phyloP scores from a whole-genome alignment of 2,329 filamentous ascomycete species.

The Ophioceras dolichostomum region DNA sequence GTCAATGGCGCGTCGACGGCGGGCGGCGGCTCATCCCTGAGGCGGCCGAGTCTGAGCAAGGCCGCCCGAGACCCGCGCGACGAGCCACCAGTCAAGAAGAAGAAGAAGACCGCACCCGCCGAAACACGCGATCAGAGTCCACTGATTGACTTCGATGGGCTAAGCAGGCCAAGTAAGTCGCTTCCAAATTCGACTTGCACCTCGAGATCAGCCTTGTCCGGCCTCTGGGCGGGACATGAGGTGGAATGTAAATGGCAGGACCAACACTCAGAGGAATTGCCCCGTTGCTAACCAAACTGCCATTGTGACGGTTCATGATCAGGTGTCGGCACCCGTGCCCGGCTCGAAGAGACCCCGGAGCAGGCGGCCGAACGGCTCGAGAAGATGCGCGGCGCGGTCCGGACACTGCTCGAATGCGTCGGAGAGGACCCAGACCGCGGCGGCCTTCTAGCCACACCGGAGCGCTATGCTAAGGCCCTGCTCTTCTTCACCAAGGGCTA shows the following conservation, averaged over 20 bases:
- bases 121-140: too few relatives aligned
- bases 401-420: conserved; percentile 55
- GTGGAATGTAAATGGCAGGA: too few relatives aligned
- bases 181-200: too few relatives aligned
- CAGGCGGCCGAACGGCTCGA: conserved; percentile 38
- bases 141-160: conserved; percentile 48
- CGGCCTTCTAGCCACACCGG: conserved; percentile 56
- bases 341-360: conserved; percentile 43
- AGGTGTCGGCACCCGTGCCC: conserved; percentile 53
- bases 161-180: conserved; percentile 44
- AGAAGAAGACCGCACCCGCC: too few relatives aligned
- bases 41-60: conserved; percentile 36
- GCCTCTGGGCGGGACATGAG: too few relatives aligned
- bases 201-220: too few relatives aligned
- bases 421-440: conserved; percentile 56
- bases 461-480: conserved; percentile 89
- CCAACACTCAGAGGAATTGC: too few relatives aligned
- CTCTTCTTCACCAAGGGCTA: conserved; percentile 95
- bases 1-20: too few relatives aligned
- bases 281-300: too few relatives aligned
- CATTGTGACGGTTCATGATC: too few relatives aligned
- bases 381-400: conserved; percentile 48
- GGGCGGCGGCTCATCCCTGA: not conserved
- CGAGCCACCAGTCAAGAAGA: conserved; percentile 21
- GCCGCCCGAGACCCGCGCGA: conserved; percentile 50